Evolutionary conservation across 371 early-diverging fungal species (phyloP).

Genomic region (Lichtheimia corymbifera): DNA sequence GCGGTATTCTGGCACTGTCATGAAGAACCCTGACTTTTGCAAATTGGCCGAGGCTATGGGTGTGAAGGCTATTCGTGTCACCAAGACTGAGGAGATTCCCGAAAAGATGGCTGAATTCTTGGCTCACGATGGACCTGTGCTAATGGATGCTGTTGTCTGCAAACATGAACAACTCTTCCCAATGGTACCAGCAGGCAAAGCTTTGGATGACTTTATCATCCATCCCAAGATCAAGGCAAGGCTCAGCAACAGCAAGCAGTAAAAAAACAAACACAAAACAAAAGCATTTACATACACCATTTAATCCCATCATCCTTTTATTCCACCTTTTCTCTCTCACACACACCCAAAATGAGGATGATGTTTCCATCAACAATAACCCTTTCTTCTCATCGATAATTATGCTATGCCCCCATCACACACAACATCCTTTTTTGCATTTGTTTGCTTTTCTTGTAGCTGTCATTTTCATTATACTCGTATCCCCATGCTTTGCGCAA

Average conservation of each 20-base stretch:
- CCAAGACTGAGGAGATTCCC: conserved; percentile 83
- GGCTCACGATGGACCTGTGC: conserved; percentile 82
- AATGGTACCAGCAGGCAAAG: conserved; percentile 96
- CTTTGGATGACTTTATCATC: conserved; percentile 81
- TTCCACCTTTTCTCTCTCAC: background rate
- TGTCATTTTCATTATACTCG: too few species aligned
- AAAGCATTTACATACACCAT: conserved; percentile 1
- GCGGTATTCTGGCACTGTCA: conserved; percentile 89
- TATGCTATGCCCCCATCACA: too few species aligned
- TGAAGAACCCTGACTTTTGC: conserved; percentile 98
- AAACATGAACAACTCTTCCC: conserved; percentile 94
- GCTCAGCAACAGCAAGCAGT: background rate
- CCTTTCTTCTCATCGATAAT: too few species aligned
- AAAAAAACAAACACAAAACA: background rate
- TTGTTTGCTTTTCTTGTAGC: too few species aligned
- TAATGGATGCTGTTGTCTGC: conserved; percentile 89
- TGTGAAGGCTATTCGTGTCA: conserved; percentile 84
- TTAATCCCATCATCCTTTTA: background rate
- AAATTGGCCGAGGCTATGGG: conserved; percentile 95
- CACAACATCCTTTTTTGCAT: too few species aligned
- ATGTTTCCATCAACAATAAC: too few species aligned
- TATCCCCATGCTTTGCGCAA: too few species aligned
- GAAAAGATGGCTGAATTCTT: conserved; percentile 89
- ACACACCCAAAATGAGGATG: too few species aligned
- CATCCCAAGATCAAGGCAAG: conserved; percentile 49